Percentiles rank a stretch among this genome's conserved stretches.
These are phyloP conservation scores for Arabidopsis thaliana DNA, from an alignment of 345 rosid genomes.

Conservation along the genomic window DNA sequence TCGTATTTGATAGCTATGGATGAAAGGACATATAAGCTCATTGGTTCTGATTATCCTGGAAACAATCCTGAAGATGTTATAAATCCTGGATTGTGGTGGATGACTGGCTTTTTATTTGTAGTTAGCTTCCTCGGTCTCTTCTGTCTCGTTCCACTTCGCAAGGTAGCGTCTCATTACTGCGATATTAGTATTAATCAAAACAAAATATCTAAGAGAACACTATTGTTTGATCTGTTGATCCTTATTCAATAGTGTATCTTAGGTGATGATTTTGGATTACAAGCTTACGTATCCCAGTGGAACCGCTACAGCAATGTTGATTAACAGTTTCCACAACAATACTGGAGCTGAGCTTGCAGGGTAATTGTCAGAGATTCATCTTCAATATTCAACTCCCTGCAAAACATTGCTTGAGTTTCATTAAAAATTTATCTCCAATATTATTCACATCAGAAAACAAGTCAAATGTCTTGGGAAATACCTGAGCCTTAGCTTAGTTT, in stretches of 20 bases:
- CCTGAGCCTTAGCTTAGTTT: conserved; percentile 69
- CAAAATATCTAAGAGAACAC: neutral
- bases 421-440: neutral
- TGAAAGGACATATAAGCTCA: conserved; percentile 69
- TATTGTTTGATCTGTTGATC: neutral
- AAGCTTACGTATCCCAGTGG: conserved; percentile 46
- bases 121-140: conserved; percentile 89
- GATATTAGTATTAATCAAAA: neutral
- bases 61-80: conserved; percentile 69
- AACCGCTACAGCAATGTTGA: conserved; percentile 42
- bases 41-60: conserved; percentile 81
- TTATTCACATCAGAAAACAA: conserved; percentile 62
- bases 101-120: conserved; percentile 75
- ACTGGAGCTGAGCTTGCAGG: conserved; percentile 43
- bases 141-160: conserved; percentile 78
- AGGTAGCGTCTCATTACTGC: conserved; percentile 49
- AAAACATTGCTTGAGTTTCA: neutral
- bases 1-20: conserved; percentile 82
- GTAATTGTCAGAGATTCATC: conserved; percentile 27
- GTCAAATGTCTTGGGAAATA: conserved; percentile 80
- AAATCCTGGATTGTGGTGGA: conserved; percentile 82
- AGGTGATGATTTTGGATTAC: conserved; percentile 44
- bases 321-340: conserved; percentile 38
- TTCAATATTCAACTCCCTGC: neutral
- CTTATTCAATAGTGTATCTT: conserved; percentile 3